These are phyloP conservation scores for Chaetothyriales sp. DNA, from an alignment of 2,329 filamentous ascomycete genomes.

Conservation along the genomic window DNA sequence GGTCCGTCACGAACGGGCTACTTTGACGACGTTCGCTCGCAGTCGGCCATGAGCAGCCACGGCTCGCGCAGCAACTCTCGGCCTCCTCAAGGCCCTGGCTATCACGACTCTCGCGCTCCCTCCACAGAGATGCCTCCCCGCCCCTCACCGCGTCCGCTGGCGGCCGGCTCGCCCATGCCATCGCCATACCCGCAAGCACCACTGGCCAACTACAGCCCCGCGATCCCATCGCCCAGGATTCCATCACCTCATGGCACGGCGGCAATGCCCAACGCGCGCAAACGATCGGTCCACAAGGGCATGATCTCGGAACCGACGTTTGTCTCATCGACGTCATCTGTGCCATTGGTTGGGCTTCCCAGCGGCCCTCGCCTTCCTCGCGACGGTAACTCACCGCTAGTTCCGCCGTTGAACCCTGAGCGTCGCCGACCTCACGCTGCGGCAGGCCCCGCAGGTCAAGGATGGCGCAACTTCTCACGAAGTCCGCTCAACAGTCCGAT, in stretches of 20 bases:
- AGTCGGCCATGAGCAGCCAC: constrained; percentile 4
- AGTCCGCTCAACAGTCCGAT: neutral
- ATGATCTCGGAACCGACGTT: constrained; percentile 49
- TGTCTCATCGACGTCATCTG: constrained; percentile 40
- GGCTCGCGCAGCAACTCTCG: constrained; percentile 1
- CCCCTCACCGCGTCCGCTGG: constrained; percentile 4
- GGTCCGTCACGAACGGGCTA: neutral
- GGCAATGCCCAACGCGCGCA: constrained; percentile 33
- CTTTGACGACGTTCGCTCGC: neutral
- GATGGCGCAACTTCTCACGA: neutral
- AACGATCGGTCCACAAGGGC: constrained; percentile 46
- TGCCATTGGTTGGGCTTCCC: constrained; percentile 45
- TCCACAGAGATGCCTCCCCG: constrained; percentile 11
- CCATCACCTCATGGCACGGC: constrained; percentile 28
- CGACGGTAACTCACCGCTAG: constrained; percentile 29
- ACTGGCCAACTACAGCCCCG: neutral
- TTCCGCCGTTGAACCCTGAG: constrained; percentile 48
- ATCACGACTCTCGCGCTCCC: constrained; percentile 15
- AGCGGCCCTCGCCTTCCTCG: constrained; percentile 20
- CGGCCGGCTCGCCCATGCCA: constrained; percentile 3
- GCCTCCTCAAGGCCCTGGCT: constrained; percentile 4
- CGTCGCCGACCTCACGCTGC: constrained; percentile 29
- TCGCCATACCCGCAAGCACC: neutral
- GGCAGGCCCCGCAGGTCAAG: neutral
- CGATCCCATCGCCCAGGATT: constrained; percentile 12